These are phyloP conservation scores for Tulasnella sp. DNA, from an alignment of 768 basidiomycete species.

Conservation along the genomic window DNA sequence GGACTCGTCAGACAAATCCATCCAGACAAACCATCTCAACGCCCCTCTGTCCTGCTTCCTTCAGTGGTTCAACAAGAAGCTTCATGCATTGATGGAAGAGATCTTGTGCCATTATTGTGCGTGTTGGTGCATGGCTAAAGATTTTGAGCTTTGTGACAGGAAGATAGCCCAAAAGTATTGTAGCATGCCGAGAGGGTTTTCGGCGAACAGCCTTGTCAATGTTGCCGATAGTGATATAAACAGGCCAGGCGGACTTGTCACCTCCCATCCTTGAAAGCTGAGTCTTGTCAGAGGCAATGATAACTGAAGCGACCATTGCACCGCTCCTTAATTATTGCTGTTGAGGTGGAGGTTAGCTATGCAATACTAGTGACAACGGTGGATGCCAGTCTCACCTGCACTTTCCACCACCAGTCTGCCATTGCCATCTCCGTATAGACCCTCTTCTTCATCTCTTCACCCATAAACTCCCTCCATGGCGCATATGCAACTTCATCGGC, in stretches of 20 bases:
- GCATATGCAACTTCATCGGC: conserved; percentile 29
- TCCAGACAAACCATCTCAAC: conserved; percentile 35
- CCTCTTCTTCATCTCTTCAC: conserved; percentile 13
- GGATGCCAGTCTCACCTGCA: conserved; percentile 29
- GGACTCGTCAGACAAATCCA: conserved; percentile 29
- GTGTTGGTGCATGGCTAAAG: conserved; percentile 32
- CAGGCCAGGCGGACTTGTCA: conserved; percentile 39
- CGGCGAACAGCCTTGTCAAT: conserved; percentile 36
- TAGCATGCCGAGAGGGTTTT: conserved; percentile 33
- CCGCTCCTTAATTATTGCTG: conserved; percentile 9
- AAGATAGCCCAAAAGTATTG: conserved; percentile 37
- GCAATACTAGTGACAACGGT: no score
- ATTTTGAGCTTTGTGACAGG: conserved; percentile 31
- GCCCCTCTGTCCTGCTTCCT: conserved; percentile 30
- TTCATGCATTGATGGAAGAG: conserved; percentile 38
- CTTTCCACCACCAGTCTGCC: conserved; percentile 34
- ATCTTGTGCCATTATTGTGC: conserved; percentile 19
- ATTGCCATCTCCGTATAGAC: conserved; percentile 36
- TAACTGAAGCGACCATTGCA: conserved; percentile 37
- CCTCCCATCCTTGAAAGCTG: conserved; percentile 32
- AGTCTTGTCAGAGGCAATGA: conserved; percentile 43
- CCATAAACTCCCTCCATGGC: conserved; percentile 29
- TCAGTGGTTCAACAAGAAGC: conserved; percentile 31
- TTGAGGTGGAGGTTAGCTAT: no score
- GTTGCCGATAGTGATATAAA: conserved; percentile 41